Base-by-base conservation (phyloP, 2,329 filamentous ascomycete genomes). In the Dactylellina cionopaga region DNA sequence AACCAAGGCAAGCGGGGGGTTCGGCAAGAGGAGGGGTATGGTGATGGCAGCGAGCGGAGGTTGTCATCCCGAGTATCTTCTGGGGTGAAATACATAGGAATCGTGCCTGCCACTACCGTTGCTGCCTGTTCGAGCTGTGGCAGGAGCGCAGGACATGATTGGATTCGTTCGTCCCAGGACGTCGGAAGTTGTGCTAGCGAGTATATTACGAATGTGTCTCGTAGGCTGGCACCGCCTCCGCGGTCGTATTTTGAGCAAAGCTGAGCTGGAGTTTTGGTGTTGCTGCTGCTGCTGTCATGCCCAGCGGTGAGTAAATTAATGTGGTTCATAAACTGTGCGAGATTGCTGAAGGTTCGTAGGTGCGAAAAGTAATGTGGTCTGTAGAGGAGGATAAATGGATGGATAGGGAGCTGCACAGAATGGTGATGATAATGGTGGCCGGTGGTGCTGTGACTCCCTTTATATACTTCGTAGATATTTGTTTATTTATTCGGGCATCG, bases 221-320 rank as follows among this genome's bases (percentile, higher is more conserved):
- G 29, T 9, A 63, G 35, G 17, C 56, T 47, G 0, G 52, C 19
- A n/a, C 65, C 65, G 27, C 65, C 65, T 7, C 65, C 65, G n/a
- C 63, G 62, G 65, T 70, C 65, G 56, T 55, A 70, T 17, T 56
- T 63, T 51, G 51, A 46, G 39, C 55, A 70, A 22, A 70, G 52
- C 31, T 68, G 63, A n/a, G 63, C 63, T 13, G 63, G 62, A 1
- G 60, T 25, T 17, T 39, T 46, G 43, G 51, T 47, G 44, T 49
- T 27, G 51, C 10, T 56, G 13, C 5, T 15, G 25, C 11, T 3
- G 25, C n/a, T n/a, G n/a, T n/a, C n/a, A n/a, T n/a, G n/a, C n/a
- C n/a, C n/a, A n/a, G n/a, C n/a, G n/a, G n/a, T n/a, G n/a, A n/a
- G n/a, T n/a, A n/a, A n/a, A n/a, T n/a, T n/a, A n/a, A n/a, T n/a